phyloP scores from a whole-genome alignment of 1,284 basidiomycete species.

The Tilletia caries region DNA sequence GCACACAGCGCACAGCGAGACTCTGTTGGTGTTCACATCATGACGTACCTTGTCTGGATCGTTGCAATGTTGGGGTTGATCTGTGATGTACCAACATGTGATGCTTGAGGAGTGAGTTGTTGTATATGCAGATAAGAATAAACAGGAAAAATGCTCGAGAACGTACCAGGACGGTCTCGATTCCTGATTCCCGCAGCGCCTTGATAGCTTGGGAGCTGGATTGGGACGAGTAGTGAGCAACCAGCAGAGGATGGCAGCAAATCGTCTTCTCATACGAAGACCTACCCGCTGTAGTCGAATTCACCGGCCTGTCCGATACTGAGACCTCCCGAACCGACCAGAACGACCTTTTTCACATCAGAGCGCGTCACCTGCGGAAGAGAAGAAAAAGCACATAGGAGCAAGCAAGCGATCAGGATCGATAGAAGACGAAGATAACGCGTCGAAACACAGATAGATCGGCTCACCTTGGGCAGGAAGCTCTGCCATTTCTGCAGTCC shows the following conservation, averaged over 20 bases:
- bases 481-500: constrained; percentile 46
- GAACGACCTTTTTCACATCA: constrained; percentile 90
- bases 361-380: constrained; percentile 49
- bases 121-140: constrained; percentile 90
- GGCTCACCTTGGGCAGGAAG: constrained; percentile 41
- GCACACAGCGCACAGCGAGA: constrained; percentile 84
- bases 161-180: constrained; percentile 74
- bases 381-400: neutral
- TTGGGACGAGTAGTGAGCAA: neutral
- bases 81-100: constrained; percentile 82
- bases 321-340: constrained; percentile 93
- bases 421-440: neutral
- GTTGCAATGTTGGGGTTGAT: constrained; percentile 54
- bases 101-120: too few species aligned
- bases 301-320: constrained; percentile 98
- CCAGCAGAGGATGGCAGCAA: neutral
- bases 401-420: neutral
- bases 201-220: constrained; percentile 91
- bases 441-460: neutral
- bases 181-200: constrained; percentile 90
- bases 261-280: neutral
- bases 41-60: constrained; percentile 54
- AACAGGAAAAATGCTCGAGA: constrained; percentile 85
- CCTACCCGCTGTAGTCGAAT: constrained; percentile 90
- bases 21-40: neutral